Base-by-base conservation (phyloP, 2,329 filamentous ascomycete genomes). In the Penicillium sclerotiorum region DNA sequence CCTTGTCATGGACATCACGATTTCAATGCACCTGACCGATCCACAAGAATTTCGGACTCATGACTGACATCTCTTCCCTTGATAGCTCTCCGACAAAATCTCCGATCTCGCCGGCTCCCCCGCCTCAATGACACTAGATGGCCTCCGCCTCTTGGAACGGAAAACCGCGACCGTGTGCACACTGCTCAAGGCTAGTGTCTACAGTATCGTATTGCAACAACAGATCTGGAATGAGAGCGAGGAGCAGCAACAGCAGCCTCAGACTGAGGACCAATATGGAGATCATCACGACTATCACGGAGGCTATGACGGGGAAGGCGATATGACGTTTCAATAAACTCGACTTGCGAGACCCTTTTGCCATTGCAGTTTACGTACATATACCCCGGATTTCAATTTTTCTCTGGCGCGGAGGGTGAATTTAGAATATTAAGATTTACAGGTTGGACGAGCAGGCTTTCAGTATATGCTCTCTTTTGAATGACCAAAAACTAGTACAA, bases 161-260 rank as follows among this genome's bases (percentile, higher is more conserved):
- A 96, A 97, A 79, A 96, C 93, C 36, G 91, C 90, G 60, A 78
- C 96, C 47, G 93, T 96, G 18, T 97, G 95, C 73, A 99, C 94
- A 55, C 74, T 97, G 68, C 81, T 99, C 68, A 99, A 99, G 78
- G 93, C 94, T 15, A 97, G 93, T 72, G 94, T 99, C 57, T 99
- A 99, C 76, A 95, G 89, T 68, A 99, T 99, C 76, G 92, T 99
- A 54, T 73, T 99, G 77, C 93, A 99, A 81, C 93, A 97, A 80
- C 90, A 97, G 81, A 90, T 95, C 64, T 86, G 87, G 56, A 89
- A 86, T 73, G 88, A 72, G 61, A 67, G 66, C 57, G 67, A 70
- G 50, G 64, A 62, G 44, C 61, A 68, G 25, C 66, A 67, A 44
- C 62, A 67, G 38, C 52, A 68, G 50, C 57, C 63, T 20, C 59